Conservation (phyloP, 805 yeast species). For the Kuraishia molischiana region DNA sequence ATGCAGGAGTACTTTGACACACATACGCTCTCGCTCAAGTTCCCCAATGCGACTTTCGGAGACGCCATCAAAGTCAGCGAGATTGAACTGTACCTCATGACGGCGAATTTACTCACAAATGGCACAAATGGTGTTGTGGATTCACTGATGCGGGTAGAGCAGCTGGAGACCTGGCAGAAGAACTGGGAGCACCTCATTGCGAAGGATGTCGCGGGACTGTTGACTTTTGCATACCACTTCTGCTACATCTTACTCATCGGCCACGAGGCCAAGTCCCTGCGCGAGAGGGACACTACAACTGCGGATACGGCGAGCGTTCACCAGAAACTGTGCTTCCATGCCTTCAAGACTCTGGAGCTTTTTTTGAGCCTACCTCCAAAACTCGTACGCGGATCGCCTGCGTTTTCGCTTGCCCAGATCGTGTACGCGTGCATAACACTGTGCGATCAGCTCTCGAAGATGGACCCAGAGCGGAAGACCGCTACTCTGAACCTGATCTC, state of each 20-base stretch:
- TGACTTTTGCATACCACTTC: conserved; percentile 38
- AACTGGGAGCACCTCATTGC: conserved; percentile 34
- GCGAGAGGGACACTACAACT: conserved; percentile 1
- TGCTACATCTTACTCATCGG: conserved; percentile 29
- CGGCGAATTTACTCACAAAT: neutral
- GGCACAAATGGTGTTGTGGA: conserved; percentile 11
- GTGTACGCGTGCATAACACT: conserved; percentile 46
- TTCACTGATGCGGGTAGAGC: too few relatives aligned
- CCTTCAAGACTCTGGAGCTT: conserved; percentile 33
- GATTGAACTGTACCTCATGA: conserved; percentile 26
- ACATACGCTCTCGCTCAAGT: conserved; percentile 32
- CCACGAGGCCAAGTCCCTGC: neutral
- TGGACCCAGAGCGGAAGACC: conserved; percentile 28
- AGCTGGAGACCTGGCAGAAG: conserved; percentile 33
- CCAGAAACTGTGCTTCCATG: too few relatives aligned
- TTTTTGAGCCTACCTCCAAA: conserved; percentile 33
- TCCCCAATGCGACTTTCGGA: conserved; percentile 40
- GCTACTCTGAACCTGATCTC: conserved; percentile 37
- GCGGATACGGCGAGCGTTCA: conserved; percentile 26
- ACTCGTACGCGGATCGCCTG: conserved; percentile 46
- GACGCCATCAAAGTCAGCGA: conserved; percentile 46
- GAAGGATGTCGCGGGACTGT: conserved; percentile 37
- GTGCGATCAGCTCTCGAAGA: conserved; percentile 33
- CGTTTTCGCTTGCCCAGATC: conserved; percentile 38
- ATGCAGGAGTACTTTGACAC: conserved; percentile 28